phyloP scores from a whole-genome alignment of 805 yeast species.

The Lachancea kluyveri region DNA sequence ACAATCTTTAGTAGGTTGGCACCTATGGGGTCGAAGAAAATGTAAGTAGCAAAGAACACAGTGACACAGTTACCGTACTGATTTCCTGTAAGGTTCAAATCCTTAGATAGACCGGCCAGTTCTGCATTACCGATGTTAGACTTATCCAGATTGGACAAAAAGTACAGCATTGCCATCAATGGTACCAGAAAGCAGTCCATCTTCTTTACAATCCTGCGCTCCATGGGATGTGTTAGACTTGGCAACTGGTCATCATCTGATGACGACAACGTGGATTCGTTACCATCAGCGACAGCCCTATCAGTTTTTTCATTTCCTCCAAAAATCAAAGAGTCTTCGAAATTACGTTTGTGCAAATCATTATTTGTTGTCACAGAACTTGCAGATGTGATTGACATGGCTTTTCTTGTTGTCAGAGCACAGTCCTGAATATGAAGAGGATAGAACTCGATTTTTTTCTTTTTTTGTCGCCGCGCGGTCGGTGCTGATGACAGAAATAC shows the following conservation, averaged over 20 bases:
- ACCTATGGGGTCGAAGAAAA: constrained; percentile 34
- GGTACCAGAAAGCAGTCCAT: constrained; percentile 41
- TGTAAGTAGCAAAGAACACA: constrained; percentile 42
- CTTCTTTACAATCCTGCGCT: constrained; percentile 32
- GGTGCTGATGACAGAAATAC: no score
- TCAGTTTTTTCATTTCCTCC: no score
- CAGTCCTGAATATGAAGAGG: no score
- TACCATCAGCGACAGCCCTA: no score
- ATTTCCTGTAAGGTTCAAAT: constrained; percentile 32
- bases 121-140: constrained; percentile 57
- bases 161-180: constrained; percentile 36
- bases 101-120: constrained; percentile 44
- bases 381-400: no score
- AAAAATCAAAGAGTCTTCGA: no score
- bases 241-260: constrained; percentile 26
- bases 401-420: no score
- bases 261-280: not conserved
- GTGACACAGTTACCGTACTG: constrained; percentile 41
- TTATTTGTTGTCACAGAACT: no score
- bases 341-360: no score
- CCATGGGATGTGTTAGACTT: constrained; percentile 27
- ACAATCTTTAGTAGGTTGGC: constrained; percentile 30
- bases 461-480: no score
- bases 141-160: constrained; percentile 45
- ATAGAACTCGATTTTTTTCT: no score